Conservation (phyloP, 2,329 filamentous ascomycete genomes). For the Xylaria arbuscula region DNA sequence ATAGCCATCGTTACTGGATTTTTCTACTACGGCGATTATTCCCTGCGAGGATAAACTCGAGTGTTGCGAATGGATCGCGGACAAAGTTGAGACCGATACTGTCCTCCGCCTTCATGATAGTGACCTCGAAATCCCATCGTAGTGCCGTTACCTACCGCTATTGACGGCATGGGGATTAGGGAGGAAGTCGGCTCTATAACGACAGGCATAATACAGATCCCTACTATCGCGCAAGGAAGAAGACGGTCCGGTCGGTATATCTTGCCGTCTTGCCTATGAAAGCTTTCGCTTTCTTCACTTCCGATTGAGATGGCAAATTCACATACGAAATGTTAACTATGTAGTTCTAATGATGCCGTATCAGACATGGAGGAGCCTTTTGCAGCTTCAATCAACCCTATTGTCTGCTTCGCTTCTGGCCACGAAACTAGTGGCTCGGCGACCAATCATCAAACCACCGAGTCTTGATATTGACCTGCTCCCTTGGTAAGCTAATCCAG, state of each 20-base stretch:
- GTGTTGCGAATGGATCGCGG: background rate
- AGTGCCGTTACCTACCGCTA: constrained; percentile 20
- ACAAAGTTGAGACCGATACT: background rate
- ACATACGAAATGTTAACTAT: constrained; percentile 37
- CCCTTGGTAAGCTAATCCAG: background rate
- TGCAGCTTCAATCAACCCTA: background rate
- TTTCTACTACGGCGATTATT: constrained; percentile 63
- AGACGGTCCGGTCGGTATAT: constrained; percentile 47
- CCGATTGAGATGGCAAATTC: constrained; percentile 53
- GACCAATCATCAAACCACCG: background rate
- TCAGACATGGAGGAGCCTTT: background rate
- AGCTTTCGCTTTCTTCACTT: constrained; percentile 48
- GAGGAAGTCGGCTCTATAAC: constrained; percentile 24
- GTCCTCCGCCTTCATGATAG: constrained; percentile 21
- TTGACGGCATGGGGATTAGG: constrained; percentile 13
- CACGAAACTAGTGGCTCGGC: background rate
- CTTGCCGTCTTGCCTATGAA: constrained; percentile 43
- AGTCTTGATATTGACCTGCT: background rate
- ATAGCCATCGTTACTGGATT: constrained; percentile 59
- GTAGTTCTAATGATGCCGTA: background rate
- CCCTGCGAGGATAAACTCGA: constrained; percentile 49
- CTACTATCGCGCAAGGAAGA: constrained; percentile 44
- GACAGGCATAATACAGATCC: constrained; percentile 26
- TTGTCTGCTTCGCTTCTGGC: background rate
- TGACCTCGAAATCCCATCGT: background rate